Evolutionary conservation across 2,329 filamentous ascomycete species (phyloP).

Genomic region (Pleurostoma richardsiae): DNA sequence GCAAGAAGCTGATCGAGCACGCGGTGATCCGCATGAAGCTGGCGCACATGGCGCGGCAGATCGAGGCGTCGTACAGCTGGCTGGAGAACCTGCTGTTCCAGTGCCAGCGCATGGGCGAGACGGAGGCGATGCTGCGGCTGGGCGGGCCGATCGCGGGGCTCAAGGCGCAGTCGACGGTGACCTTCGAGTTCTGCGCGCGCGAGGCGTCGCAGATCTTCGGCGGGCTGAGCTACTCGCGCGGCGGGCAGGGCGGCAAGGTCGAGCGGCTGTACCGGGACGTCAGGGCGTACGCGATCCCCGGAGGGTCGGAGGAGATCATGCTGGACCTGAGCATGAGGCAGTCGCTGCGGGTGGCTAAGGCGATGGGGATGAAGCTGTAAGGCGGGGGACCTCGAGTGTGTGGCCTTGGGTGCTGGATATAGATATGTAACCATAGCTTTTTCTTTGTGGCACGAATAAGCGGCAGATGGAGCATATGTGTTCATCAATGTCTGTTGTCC

Average conservation of each 20-base stretch:
- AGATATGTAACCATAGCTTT: too few relatives aligned
- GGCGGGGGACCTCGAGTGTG: too few relatives aligned
- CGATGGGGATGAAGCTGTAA: conserved; percentile 93
- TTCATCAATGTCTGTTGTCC: too few relatives aligned
- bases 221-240: conserved; percentile 84
- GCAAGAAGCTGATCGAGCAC: conserved; percentile 94
- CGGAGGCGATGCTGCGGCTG: conserved; percentile 91
- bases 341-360: conserved; percentile 81
- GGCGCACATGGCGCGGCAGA: conserved; percentile 96
- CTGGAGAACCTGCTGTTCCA: conserved; percentile 94
- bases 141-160: conserved; percentile 89
- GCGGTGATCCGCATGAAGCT: conserved; percentile 97
- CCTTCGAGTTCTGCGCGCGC: conserved; percentile 95
- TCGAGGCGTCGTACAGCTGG: conserved; percentile 96
- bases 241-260: conserved; percentile 92
- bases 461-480: too few relatives aligned
- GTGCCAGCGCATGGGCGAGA: conserved; percentile 87
- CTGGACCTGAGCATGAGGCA: conserved; percentile 75
- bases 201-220: conserved; percentile 98
- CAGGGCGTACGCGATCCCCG: conserved; percentile 91
- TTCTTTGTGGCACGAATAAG: too few relatives aligned
- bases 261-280: conserved; percentile 95
- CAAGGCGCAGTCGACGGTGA: conserved; percentile 90
- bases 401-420: too few relatives aligned
- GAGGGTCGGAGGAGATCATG: conserved; percentile 98